Base-by-base conservation (phyloP, 2,329 filamentous ascomycete species). In the Ceratocystis diversiconidia region DNA sequence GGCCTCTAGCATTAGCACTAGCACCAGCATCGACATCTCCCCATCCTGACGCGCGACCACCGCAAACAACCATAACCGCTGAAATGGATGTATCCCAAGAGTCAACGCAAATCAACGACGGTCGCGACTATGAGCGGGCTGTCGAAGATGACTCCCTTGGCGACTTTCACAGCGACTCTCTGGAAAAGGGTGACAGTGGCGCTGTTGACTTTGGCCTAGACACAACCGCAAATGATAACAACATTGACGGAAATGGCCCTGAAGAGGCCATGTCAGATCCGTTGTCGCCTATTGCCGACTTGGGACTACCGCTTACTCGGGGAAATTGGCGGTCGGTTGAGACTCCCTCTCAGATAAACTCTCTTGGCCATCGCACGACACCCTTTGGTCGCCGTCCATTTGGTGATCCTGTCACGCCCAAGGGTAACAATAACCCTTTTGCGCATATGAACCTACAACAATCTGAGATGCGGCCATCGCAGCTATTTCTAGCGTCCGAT, bases 51-150 rank as follows among this genome's bases (percentile, higher is more conserved):
- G 7, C 52, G 44, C 25, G 41, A 12, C 17, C 25, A 44, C 65
- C 5, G 52, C 36, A 41, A 36, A 66, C 60, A 63, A 43, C 48
- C 52, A 28, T 63, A 8, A 41, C 22, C n/a, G 61, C 52, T 25
- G 25, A n/a, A 48, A 68, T 65, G 61, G 64, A 68, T 28, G 44
- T 62, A 25, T 68, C 67, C 22, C 63, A 68, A 15, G 68, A 81
- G 8, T 79, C 79, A 1, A 85, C 82, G 1, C 82, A 85, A 72
- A 74, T 77, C 66, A 85, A 85, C 69, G 77, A 79, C 57, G 80
- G 76, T 60, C 79, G 82, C 46, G 82, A 82, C 72, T 85, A 85
- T 69, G 78, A 79, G 73, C 76, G 69, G 75, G 79, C 72, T 68
- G 74, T 69, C 67, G 68, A 72, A 10, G 67, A 70, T 48, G 70